Conservation (phyloP, 2,329 filamentous ascomycete species). For the Stemphylium vesicarium region DNA sequence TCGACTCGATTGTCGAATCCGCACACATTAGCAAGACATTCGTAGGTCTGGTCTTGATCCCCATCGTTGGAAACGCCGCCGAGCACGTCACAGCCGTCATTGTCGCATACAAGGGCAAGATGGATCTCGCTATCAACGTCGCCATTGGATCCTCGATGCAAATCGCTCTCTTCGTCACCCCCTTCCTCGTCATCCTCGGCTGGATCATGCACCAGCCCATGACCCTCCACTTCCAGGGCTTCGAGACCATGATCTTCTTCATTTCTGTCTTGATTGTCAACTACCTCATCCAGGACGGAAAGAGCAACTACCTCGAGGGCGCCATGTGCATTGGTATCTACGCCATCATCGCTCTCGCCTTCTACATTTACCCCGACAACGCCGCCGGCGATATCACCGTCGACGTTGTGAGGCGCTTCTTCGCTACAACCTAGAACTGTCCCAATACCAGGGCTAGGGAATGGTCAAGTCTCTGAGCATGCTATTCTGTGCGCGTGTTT, state of each 20-base stretch:
- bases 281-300: slow-evolving; percentile 82
- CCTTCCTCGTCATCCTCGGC: slow-evolving; percentile 63
- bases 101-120: slow-evolving; percentile 63
- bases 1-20: slow-evolving; percentile 60
- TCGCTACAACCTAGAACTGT: slow-evolving; percentile 16
- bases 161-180: slow-evolving; percentile 64
- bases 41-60: slow-evolving; percentile 62
- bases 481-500: background rate
- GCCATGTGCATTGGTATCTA: slow-evolving; percentile 64
- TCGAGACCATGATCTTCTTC: slow-evolving; percentile 87
- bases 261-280: slow-evolving; percentile 85
- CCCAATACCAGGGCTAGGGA: background rate
- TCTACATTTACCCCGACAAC: slow-evolving; percentile 66
- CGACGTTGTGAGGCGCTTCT: slow-evolving; percentile 38
- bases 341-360: slow-evolving; percentile 65
- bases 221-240: slow-evolving; percentile 83
- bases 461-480: background rate
- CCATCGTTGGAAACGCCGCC: slow-evolving; percentile 64
- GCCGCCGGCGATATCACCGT: slow-evolving; percentile 43
- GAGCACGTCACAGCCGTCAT: slow-evolving; percentile 63
- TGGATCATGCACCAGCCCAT: slow-evolving; percentile 61
- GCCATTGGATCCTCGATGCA: slow-evolving; percentile 62
- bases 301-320: slow-evolving; percentile 87
- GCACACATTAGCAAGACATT: slow-evolving; percentile 62
- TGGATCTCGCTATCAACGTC: slow-evolving; percentile 63